Conservation (phyloP, 225 moss, liverwort and hornwort genomes). For the Straminergon stramineum region DNA sequence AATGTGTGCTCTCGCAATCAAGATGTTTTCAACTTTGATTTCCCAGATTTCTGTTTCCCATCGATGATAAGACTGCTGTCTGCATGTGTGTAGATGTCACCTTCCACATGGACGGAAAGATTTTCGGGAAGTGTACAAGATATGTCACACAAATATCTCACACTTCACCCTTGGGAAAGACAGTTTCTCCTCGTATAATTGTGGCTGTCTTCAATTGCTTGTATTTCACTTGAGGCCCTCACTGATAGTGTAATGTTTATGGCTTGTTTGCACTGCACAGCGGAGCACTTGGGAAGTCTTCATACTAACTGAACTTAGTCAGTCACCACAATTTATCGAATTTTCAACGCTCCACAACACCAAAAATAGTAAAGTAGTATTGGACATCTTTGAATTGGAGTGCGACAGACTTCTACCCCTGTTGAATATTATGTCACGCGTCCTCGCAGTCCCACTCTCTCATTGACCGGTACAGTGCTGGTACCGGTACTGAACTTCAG, state of each 20-base stretch:
- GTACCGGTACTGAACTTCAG: background rate
- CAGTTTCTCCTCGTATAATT: background rate
- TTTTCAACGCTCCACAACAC: background rate
- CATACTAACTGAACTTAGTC: too few relatives aligned
- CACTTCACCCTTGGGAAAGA: background rate
- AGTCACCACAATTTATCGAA: background rate
- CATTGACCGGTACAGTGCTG: background rate
- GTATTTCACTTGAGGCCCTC: background rate
- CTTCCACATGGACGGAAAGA: background rate
- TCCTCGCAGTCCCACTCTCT: too few relatives aligned
- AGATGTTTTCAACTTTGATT: background rate
- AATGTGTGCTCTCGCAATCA: background rate
- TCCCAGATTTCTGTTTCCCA: background rate
- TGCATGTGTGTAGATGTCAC: background rate
- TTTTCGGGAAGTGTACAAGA: background rate
- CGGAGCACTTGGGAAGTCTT: background rate
- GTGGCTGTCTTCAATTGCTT: background rate
- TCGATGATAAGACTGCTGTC: background rate
- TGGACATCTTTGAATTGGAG: background rate
- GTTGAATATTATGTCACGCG: background rate
- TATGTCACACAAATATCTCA: background rate
- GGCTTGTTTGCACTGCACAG: background rate
- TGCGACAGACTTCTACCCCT: background rate
- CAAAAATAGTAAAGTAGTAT: background rate
- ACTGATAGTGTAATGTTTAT: background rate